Conservation (phyloP, 352 stramenopile genomes). For the Phytophthora colocasiae region DNA sequence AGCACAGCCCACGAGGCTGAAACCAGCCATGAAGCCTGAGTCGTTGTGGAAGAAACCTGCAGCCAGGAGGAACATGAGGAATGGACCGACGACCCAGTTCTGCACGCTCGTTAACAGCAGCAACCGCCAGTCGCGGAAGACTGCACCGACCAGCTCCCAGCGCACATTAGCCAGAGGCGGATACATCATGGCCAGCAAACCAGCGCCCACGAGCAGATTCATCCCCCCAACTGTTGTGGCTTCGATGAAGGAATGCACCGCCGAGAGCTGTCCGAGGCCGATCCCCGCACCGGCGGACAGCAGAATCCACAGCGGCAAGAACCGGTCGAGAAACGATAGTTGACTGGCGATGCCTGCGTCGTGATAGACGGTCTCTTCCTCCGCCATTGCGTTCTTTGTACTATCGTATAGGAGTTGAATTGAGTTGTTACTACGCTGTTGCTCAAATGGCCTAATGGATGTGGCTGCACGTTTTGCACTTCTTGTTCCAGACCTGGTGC, state of each 20-base stretch:
- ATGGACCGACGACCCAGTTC: constrained; percentile 69
- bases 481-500: constrained; percentile 71
- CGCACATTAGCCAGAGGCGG: constrained; percentile 61
- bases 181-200: constrained; percentile 72
- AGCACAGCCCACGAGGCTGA: constrained; percentile 73
- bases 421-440: too few relatives aligned
- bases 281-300: constrained; percentile 48
- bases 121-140: constrained; percentile 56
- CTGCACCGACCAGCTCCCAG: constrained; percentile 53
- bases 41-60: constrained; percentile 58
- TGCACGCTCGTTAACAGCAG: constrained; percentile 60
- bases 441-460: constrained; percentile 39
- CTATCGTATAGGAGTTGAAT: too few relatives aligned
- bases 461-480: constrained; percentile 66
- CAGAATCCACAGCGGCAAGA: constrained; percentile 72
- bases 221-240: constrained; percentile 54
- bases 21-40: constrained; percentile 62
- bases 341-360: constrained; percentile 11
- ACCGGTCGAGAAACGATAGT: constrained; percentile 59
- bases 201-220: constrained; percentile 62
- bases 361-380: constrained; percentile 4
- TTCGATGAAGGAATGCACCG: constrained; percentile 51
- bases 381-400: not conserved
- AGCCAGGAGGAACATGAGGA: constrained; percentile 64
- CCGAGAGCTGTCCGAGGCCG: constrained; percentile 49